A percentile compares a stretch with the other conserved stretches of the same genome.
Conservation (phyloP, 2,329 filamentous ascomycete species). For the Beauveria bassiana region DNA sequence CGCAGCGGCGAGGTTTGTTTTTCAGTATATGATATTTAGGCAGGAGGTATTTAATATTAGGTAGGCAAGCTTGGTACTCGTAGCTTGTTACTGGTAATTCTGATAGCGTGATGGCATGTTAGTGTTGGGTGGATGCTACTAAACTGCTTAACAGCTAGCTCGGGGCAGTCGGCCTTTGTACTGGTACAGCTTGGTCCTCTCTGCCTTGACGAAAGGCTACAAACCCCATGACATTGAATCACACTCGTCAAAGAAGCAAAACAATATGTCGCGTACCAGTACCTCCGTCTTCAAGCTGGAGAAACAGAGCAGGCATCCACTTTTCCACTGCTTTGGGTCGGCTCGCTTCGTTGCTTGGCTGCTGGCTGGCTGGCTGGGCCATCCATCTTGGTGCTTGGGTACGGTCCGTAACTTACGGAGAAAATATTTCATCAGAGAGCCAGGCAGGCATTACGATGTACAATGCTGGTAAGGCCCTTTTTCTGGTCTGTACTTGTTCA, state of each 20-base stretch:
- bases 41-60: neutral
- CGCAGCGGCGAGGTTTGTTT: neutral
- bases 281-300: neutral
- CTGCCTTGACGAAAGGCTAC: too few species aligned
- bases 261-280: neutral
- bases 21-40: too few species aligned
- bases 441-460: too few species aligned
- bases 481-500: neutral
- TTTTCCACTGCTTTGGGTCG: slow-evolving; percentile 7
- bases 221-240: too few species aligned
- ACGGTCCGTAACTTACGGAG: neutral
- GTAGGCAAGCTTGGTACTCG: neutral
- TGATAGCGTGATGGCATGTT: neutral
- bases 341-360: slow-evolving; percentile 7
- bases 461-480: too few species aligned
- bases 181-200: neutral
- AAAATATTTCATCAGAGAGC: too few species aligned
- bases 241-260: neutral
- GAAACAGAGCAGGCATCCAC: neutral
- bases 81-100: too few species aligned
- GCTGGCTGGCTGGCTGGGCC: neutral
- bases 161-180: neutral
- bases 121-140: slow-evolving; percentile 1
- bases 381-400: neutral
- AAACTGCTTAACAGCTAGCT: neutral